A percentile compares a stretch with the other conserved stretches of the same genome.
phyloP scores from a whole-genome alignment of 2,329 filamentous ascomycete genomes.

The Proliferodiscus dingleyae region DNA sequence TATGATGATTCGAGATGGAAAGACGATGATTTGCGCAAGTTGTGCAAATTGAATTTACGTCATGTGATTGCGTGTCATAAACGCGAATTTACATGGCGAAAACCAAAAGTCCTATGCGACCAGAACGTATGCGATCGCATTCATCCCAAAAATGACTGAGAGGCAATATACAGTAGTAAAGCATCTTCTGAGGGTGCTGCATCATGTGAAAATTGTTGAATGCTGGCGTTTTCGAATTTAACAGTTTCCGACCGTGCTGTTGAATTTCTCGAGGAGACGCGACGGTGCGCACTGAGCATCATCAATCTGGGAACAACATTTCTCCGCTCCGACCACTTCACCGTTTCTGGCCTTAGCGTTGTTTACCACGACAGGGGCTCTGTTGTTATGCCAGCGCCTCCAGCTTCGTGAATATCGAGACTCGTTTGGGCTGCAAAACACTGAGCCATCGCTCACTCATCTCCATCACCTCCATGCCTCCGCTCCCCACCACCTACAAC shows the following conservation, averaged over 20 bases:
- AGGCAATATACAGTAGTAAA: not conserved
- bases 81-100: not conserved
- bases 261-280: not conserved
- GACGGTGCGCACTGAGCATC: no score
- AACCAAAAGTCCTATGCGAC: not conserved
- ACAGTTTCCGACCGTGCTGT: no score
- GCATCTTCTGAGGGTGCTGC: not conserved
- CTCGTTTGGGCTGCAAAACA: not conserved
- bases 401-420: not conserved
- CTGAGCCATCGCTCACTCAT: not conserved
- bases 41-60: not conserved
- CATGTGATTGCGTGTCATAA: not conserved
- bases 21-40: not conserved
- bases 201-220: not conserved
- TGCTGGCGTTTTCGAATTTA: no score
- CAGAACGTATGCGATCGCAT: not conserved
- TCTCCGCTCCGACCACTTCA: no score
- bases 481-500: constrained; percentile 2
- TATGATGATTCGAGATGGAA: not conserved
- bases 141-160: not conserved
- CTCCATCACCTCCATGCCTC: constrained; percentile 9
- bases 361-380: not conserved
- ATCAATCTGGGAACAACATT: no score
- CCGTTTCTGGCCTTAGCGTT: not conserved
- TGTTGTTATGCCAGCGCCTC: constrained; percentile 1